Base-by-base conservation (phyloP, 441 rosid genomes). In the Erodium chrysanthum region DNA sequence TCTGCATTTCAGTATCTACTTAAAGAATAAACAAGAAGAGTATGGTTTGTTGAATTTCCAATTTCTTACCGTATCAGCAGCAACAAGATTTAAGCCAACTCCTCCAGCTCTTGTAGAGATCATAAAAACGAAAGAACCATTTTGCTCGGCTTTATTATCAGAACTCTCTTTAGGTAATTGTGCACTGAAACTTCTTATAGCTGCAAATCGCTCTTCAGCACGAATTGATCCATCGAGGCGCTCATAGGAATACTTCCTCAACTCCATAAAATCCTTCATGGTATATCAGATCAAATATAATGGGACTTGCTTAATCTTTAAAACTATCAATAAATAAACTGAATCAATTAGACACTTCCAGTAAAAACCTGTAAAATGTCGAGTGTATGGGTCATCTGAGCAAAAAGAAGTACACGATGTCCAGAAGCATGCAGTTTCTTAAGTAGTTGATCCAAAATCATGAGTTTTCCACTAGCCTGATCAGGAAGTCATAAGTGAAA, bases 61-160 rank as follows among this genome's bases (percentile, higher is more conserved):
- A 35, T 50, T 52, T 81, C 90, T 75, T 73, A 88, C 96, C 4
- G 90, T 90, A 68, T 92, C 96, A 69, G 96, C 98, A 73, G 96
- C 89, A 46, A 87, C 89, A 71, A 90, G 98, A 82, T 88, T 92
- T 77, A 90, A 85, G 75, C 98, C 96, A 75, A 90, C 89, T 78
- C 96, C 96, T 35, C 98, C 98, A 44, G 97, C 97, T 82, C 96
- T 84, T 61, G 96, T 92, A 42, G 98, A 92, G 76, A 92, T 92
- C 85, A 92, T 70, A 75, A 89, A 90, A 74, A 89, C 83, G 79
- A 92, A 89, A 63, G 90, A 85, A 80, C 73, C 68, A 75, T 75
- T 78, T 75, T 74, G 76, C 42, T 78, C 74, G 69, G 75, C 71
- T 74, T 80, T 82, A 62, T 81, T 71, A 71, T 74, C 66, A 61